Evolutionary conservation across 805 yeast genomes (phyloP), one percentile per base, ranked within the genome.

Genomic region (Yamadazyma kitorensis): DNA sequence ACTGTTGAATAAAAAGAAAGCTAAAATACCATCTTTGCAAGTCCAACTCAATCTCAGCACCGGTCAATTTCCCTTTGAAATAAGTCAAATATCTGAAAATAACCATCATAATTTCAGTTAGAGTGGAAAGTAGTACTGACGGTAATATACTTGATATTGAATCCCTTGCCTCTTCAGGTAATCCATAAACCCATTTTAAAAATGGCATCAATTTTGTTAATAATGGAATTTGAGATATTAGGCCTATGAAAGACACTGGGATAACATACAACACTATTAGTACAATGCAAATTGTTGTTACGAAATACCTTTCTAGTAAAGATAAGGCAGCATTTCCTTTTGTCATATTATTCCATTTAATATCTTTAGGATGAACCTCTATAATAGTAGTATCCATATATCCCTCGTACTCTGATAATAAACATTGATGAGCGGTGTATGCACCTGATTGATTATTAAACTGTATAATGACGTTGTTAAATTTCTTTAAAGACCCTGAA

Each of bases 231-330:
- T 87, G 95, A 0, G 94, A 77, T 0, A 88, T 59, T 19, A 86
- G 59, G 0, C 91, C 88, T 12, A 86, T 78, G 38, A 84, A 69
- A 0, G 95, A 86, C 1, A 87, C 91, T 0, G 96, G 96, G 1
- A 87, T 55, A 1, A 86, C 85, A 81, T 95, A 88, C 25, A 59
- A 51, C 3, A 70, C 43, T 4, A 82, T 78, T 1, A 86, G 59
- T 1, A 67, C 40, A 6, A 76, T 52, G 35, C 78, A 66, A 11
- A 74, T 23, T 3, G 70, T 29, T 17, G 69, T 70, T 0, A 82
- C 79, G 4, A 68, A 24, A 3, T 65, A 51, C 11, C 61, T 57
- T 48, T 78, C 68, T 0, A 68, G 15, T 12, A 60, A 57, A 8
- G 52, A 54, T 3, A 64, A 45, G 41, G 61, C 44, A 14, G 68